Evolutionary conservation across 2,329 filamentous ascomycete genomes (phyloP).

Genomic region (Colletotrichum camelliae): DNA sequence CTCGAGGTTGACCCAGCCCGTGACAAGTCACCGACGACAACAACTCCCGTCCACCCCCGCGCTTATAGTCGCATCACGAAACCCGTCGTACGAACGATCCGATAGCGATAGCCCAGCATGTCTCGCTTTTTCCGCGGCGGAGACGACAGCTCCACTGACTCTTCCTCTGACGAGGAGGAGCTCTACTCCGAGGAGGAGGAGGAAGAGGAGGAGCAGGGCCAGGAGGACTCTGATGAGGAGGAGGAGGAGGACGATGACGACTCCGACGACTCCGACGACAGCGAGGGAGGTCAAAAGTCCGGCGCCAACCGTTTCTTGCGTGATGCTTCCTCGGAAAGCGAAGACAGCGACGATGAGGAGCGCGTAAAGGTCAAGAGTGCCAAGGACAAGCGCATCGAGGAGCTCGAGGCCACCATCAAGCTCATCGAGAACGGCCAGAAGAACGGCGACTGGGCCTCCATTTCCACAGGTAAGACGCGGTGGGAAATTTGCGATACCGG

Average conservation of each 20-base stretch:
- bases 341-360: slow-evolving; percentile 86
- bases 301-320: slow-evolving; percentile 87
- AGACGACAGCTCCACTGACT: slow-evolving; percentile 92
- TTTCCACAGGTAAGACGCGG: slow-evolving; percentile 75
- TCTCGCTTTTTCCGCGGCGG: slow-evolving; percentile 97
- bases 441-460: slow-evolving; percentile 96
- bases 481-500: background rate
- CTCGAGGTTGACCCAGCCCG: slow-evolving; percentile 14
- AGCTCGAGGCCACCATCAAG: slow-evolving; percentile 88
- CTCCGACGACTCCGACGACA: slow-evolving; percentile 62
- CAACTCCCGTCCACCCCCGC: slow-evolving; percentile 17
- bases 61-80: slow-evolving; percentile 17
- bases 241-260: slow-evolving; percentile 56
- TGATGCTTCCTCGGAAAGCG: slow-evolving; percentile 70
- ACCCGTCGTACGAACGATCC: slow-evolving; percentile 9
- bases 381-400: slow-evolving; percentile 96
- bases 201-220: slow-evolving; percentile 57
- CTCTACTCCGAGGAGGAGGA: slow-evolving; percentile 84
- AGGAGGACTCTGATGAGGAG: slow-evolving; percentile 56
- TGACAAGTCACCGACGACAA: slow-evolving; percentile 22
- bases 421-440: slow-evolving; percentile 96
- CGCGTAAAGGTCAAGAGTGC: slow-evolving; percentile 92
- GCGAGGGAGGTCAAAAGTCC: slow-evolving; percentile 68
- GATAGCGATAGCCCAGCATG: slow-evolving; percentile 60
- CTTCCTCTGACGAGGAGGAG: slow-evolving; percentile 95